A percentile compares a stretch with the other conserved stretches of the same genome.
phyloP scores from a whole-genome alignment of 1,139 yeast genomes.

The Ogataea hybrid region DNA sequence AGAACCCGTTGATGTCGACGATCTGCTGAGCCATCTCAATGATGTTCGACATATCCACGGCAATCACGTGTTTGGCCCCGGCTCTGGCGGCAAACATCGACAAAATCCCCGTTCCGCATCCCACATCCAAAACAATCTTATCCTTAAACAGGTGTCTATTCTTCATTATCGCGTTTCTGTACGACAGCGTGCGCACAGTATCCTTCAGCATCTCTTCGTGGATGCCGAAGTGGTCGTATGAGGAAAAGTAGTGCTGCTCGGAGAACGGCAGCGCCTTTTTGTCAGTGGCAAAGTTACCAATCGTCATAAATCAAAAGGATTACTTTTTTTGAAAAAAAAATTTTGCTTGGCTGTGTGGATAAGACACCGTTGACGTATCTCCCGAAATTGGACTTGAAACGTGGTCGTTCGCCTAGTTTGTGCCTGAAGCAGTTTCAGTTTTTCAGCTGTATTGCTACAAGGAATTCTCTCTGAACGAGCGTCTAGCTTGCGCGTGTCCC shows the following conservation, averaged over 20 bases:
- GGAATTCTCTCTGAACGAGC: too few relatives aligned
- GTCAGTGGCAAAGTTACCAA: slow-evolving; percentile 43
- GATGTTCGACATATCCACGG: slow-evolving; percentile 96
- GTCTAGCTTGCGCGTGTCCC: not conserved
- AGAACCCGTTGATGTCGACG: slow-evolving; percentile 77
- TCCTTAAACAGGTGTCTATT: slow-evolving; percentile 88
- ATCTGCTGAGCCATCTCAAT: slow-evolving; percentile 92
- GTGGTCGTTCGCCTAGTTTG: too few relatives aligned
- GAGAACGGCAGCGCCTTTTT: slow-evolving; percentile 52
- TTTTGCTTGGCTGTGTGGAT: slow-evolving; percentile 9
- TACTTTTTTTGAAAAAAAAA: slow-evolving; percentile 9
- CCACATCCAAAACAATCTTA: slow-evolving; percentile 96
- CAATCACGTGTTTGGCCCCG: slow-evolving; percentile 95
- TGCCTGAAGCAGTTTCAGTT: too few relatives aligned
- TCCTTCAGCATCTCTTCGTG: slow-evolving; percentile 99
- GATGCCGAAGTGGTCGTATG: slow-evolving; percentile 96
- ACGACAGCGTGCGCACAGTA: slow-evolving; percentile 85
- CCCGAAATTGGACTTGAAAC: too few relatives aligned
- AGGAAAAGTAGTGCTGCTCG: slow-evolving; percentile 91
- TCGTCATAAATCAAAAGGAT: slow-evolving; percentile 5
- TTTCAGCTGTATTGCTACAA: too few relatives aligned
- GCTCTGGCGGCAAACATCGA: slow-evolving; percentile 99
- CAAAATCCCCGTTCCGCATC: slow-evolving; percentile 96
- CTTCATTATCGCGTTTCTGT: slow-evolving; percentile 89
- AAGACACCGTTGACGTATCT: not conserved